phyloP scores from a whole-genome alignment of 306 rosid genomes.

The Dicorynia guianensis region DNA sequence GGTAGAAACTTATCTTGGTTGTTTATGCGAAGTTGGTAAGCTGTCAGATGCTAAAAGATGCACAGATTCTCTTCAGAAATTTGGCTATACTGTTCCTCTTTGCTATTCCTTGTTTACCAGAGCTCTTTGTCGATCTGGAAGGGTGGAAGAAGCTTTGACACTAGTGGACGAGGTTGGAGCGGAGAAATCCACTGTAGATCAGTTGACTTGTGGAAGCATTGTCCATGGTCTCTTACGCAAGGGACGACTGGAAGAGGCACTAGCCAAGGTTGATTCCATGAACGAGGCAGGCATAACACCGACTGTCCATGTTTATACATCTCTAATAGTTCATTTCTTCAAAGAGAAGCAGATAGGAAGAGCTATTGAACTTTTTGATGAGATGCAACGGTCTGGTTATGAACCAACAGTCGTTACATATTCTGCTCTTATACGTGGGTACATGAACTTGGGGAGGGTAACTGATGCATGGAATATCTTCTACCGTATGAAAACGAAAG shows the following conservation, averaged over 20 bases:
- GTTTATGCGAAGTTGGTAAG: constrained; percentile 75
- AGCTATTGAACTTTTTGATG: constrained; percentile 58
- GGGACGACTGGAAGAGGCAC: constrained; percentile 70
- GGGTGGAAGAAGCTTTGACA: constrained; percentile 72
- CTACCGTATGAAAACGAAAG: constrained; percentile 68
- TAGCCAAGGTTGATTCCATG: constrained; percentile 70
- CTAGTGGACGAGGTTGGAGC: constrained; percentile 53
- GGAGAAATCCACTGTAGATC: constrained; percentile 56
- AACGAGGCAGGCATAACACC: constrained; percentile 65
- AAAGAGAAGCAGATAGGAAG: constrained; percentile 66
- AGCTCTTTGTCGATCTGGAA: constrained; percentile 80
- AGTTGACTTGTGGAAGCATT: constrained; percentile 78
- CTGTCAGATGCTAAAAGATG: constrained; percentile 69
- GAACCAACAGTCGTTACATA: constrained; percentile 75
- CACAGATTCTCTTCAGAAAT: constrained; percentile 59
- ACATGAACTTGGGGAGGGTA: constrained; percentile 66
- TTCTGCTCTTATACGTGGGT: constrained; percentile 76
- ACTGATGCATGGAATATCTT: constrained; percentile 78
- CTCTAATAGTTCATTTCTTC: constrained; percentile 71
- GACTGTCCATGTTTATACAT: constrained; percentile 81
- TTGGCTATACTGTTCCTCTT: constrained; percentile 64
- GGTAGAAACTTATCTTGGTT: constrained; percentile 70
- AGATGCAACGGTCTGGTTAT: constrained; percentile 73
- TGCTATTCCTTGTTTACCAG: constrained; percentile 66
- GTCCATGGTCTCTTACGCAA: constrained; percentile 74